Evolutionary conservation across 441 rosid species (phyloP), one percentile per base, ranked within the genome.

Genomic region (Gossypium schwendimanii): DNA sequence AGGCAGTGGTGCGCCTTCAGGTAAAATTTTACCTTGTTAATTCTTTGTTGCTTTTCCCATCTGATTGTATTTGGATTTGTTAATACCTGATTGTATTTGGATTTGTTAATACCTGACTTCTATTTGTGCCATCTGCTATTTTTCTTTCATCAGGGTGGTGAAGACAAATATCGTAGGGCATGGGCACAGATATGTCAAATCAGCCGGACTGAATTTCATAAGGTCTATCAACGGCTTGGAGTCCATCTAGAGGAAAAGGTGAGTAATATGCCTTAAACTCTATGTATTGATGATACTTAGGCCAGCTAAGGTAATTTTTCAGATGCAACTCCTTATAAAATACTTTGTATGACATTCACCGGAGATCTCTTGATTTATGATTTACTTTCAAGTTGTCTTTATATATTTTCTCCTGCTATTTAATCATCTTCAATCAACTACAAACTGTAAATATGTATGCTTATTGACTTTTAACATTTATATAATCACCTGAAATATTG

Each of bases 1-100:
- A 75, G 75, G 99, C 94, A 33, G 99, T 94, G 50, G 97, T 94
- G 77, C 89, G 83, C 28, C 96, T 94, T 53, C 98, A 94, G 98
- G 99, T 94, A 70, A 81, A 70, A 44, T 71, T 7, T 62, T 61
- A 58, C 1, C 24, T 52, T 67, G 60, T 28, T 26, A 26, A 67
- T 8, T 14, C n/a, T 9, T 50, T 15, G 6, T 26, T 3, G 10
- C 3, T 9, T 15, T 50, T 50, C 2, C 8, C 2, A 6, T 49
- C 45, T 26, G 59, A 47, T 15, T 50, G 23, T 3, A 50, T 15
- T 45, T 49, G n/a, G n/a, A n/a, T n/a, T n/a, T n/a, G n/a, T n/a
- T n/a, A n/a, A n/a, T n/a, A n/a, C n/a, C n/a, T n/a, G n/a, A n/a
- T n/a, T n/a, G n/a, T n/a, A n/a, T n/a, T n/a, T n/a, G 60, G 58